phyloP scores from a whole-genome alignment of 2,329 filamentous ascomycete genomes.

The Coniochaeta prunicola region DNA sequence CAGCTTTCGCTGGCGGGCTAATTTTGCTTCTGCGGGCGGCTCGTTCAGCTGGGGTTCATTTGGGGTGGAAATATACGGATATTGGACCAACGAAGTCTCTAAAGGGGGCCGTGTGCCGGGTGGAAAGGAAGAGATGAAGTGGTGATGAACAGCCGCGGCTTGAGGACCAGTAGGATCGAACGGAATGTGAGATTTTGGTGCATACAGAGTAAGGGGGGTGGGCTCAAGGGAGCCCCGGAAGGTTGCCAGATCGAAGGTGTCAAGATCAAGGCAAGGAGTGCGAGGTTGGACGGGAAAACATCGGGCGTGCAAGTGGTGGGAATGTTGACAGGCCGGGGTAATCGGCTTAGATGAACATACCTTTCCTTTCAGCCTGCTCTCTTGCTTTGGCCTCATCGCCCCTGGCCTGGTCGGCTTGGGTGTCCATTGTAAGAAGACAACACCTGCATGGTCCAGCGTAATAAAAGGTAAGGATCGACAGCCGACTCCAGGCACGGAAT shows the following conservation, averaged over 20 bases:
- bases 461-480: not conserved
- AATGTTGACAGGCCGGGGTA: not conserved
- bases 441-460: not conserved
- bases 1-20: conserved; percentile 18
- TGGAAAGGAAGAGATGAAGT: not conserved
- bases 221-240: not conserved
- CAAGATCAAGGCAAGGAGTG: not conserved
- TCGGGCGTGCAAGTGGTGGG: not conserved
- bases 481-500: not conserved
- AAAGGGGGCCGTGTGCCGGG: not conserved
- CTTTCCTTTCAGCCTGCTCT: conserved; percentile 5
- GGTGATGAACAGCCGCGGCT: not conserved
- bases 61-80: not conserved
- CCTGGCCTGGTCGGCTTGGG: not conserved
- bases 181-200: not conserved
- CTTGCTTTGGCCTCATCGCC: conserved; percentile 2
- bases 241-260: not conserved
- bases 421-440: not conserved
- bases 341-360: conserved; percentile 1
- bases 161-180: not conserved
- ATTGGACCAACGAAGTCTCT: not conserved
- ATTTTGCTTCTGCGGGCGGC: conserved; percentile 17
- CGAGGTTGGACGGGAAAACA: not conserved
- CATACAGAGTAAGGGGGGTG: not conserved
- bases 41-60: not conserved